These are phyloP conservation scores for Paraphaeosphaeria sporulosa DNA, from an alignment of 2,329 filamentous ascomycete species.

Conservation along the genomic window DNA sequence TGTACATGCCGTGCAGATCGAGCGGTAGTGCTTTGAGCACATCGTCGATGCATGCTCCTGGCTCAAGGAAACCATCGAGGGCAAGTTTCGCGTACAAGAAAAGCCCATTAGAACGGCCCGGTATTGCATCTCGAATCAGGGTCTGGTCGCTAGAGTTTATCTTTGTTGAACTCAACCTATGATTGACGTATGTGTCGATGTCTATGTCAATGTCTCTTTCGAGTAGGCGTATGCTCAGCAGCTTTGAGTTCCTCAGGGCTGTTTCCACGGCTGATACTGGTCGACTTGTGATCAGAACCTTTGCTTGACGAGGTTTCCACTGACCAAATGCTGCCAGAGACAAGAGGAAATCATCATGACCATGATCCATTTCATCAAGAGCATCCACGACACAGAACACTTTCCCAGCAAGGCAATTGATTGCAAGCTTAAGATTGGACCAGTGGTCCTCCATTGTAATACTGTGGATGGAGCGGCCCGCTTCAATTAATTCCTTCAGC, in stretches of 20 bases:
- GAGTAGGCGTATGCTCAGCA: constrained; percentile 51
- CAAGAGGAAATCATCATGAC: constrained; percentile 47
- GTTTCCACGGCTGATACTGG: constrained; percentile 44
- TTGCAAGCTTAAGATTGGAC: constrained; percentile 18
- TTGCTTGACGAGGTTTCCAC: constrained; percentile 44
- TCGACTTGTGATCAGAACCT: constrained; percentile 56
- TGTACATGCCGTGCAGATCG: constrained; percentile 53
- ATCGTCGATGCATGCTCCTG: constrained; percentile 26
- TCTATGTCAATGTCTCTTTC: constrained; percentile 49
- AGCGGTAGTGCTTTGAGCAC: constrained; percentile 46
- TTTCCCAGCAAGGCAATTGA: constrained; percentile 24
- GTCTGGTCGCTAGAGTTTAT: constrained; percentile 11
- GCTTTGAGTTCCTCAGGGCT: constrained; percentile 32
- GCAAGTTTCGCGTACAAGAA: constrained; percentile 57
- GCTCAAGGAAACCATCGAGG: constrained; percentile 49
- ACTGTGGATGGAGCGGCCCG: constrained; percentile 10
- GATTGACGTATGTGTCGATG: constrained; percentile 49
- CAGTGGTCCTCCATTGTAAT: constrained; percentile 24
- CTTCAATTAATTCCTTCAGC: constrained; percentile 18
- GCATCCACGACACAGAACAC: constrained; percentile 55
- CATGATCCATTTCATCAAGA: constrained; percentile 58
- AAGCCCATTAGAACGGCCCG: constrained; percentile 51
- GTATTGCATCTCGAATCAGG: constrained; percentile 38
- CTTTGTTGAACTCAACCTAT: constrained; percentile 25
- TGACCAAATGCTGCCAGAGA: constrained; percentile 43